Conservation (phyloP, 2,329 filamentous ascomycete species). For the Dothidotthia symphoricarpi region DNA sequence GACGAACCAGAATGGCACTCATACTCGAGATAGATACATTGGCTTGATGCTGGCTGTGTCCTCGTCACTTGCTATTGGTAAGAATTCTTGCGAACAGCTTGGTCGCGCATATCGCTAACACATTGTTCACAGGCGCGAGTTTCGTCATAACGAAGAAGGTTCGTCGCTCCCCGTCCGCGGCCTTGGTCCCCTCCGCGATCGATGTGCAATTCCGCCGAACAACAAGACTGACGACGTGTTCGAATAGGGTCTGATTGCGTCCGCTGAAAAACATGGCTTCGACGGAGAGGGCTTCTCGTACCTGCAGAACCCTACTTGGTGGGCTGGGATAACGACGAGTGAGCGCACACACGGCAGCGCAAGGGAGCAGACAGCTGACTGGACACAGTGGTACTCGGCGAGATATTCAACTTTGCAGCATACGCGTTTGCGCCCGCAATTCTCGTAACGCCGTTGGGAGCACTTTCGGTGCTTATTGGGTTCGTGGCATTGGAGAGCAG, state of each 20-base stretch:
- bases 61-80: conserved; percentile 44
- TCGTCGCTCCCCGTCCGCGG: no score
- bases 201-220: background rate
- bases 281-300: conserved; percentile 96
- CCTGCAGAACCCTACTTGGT: conserved; percentile 93
- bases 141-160: conserved; percentile 94
- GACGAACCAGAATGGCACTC: conserved; percentile 11
- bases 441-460: conserved; percentile 90
- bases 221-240: conserved; percentile 12
- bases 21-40: conserved; percentile 40
- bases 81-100: conserved; percentile 1
- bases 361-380: conserved; percentile 12
- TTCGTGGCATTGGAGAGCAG: no score
- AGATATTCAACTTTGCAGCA: conserved; percentile 95
- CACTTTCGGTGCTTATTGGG: conserved; percentile 90
- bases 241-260: conserved; percentile 89
- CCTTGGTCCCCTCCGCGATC: conserved; percentile 1
- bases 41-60: conserved; percentile 43
- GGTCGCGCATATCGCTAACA: background rate
- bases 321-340: conserved; percentile 90
- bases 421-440: conserved; percentile 99
- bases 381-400: conserved; percentile 76
- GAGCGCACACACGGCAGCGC: conserved; percentile 39
- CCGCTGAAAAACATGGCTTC: conserved; percentile 88
- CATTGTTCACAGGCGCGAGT: conserved; percentile 57